Evolutionary conservation across 495 filamentous ascomycete genomes (phyloP), one percentile per base, ranked within the genome.

Genomic region (Daldinia childiae): DNA sequence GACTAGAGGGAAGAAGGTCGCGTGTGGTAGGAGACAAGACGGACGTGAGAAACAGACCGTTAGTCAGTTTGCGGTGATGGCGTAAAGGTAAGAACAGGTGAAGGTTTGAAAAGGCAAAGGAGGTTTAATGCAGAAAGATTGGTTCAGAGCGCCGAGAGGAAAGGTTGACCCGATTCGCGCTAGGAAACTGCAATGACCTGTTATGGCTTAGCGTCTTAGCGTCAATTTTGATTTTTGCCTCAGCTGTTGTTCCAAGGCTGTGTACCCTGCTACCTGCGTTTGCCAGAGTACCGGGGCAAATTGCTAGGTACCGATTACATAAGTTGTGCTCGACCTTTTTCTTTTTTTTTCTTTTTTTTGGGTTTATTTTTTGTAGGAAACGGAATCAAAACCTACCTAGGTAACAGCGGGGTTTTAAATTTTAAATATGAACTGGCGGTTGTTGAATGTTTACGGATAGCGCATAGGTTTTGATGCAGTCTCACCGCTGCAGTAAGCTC

Each of bases 71-170:
- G 62, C 29, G 74, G 71, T 72, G 72, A 67, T 71, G 59, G 48
- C 52, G 68, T 72, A 62, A 68, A 69, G 56, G 62, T 74, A 76
- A 64, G 54, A 52, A 57, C 41, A 71, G 63, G 62, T 64, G 65
- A 79, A 74, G 66, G 71, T 71, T 48, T 60, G 62, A 77, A 71
- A 76, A 62, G 71, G 68, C 67, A 68, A 74, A 74, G 71, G 63
- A 68, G 74, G 71, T 74, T 71, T 68, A 72, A 75, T 70, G 73
- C 68, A 71, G 56, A 72, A 68, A 72, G 64, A 72, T 68, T 72
- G 65, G 70, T 65, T 62, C 60, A 65, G 63, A 67, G 58, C 52
- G 70, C 61, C 65, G 57, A 73, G 68, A 69, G 62, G 70, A 73
- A 73, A 73, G 61, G 65, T 73, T 62, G 64, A 68, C 70, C 65